phyloP scores from a whole-genome alignment of 768 basidiomycete species.

The Candolleomyces aberdarensis region DNA sequence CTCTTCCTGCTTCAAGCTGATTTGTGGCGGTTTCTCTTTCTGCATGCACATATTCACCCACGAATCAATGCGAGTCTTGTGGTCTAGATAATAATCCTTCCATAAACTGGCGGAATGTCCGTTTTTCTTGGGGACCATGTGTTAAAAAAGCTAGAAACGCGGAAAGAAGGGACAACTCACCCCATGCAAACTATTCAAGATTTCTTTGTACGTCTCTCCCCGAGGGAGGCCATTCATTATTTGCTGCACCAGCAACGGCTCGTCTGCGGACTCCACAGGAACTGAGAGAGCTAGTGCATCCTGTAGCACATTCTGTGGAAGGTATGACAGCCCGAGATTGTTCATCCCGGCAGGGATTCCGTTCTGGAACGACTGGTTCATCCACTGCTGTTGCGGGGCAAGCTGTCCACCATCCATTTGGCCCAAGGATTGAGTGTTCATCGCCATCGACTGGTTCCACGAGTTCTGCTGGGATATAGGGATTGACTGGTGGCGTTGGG shows the following conservation, averaged over 20 bases:
- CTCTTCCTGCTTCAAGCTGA: conserved; percentile 7
- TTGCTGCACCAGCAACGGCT: conserved; percentile 53
- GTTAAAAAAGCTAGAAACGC: conserved; percentile 13
- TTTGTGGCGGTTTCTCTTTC: conserved; percentile 19
- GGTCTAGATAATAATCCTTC: conserved; percentile 80
- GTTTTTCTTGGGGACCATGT: conserved; percentile 32
- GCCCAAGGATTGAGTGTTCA: background rate
- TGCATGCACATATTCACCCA: conserved; percentile 35
- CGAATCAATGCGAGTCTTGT: conserved; percentile 57
- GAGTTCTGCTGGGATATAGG: conserved; percentile 1
- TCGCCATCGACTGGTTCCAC: background rate
- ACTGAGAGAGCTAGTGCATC: conserved; percentile 51
- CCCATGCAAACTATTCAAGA: conserved; percentile 64
- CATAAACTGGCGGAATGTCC: conserved; percentile 59
- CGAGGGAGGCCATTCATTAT: conserved; percentile 37
- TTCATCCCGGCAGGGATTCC: conserved; percentile 28
- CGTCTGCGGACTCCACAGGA: conserved; percentile 56
- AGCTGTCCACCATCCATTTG: background rate
- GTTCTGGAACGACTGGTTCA: conserved; percentile 28
- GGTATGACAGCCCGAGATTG: conserved; percentile 36
- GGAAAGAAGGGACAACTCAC: conserved; percentile 35
- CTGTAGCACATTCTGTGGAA: conserved; percentile 55
- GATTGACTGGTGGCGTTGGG: conserved; percentile 16
- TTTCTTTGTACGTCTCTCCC: conserved; percentile 57
- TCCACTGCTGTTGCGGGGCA: conserved; percentile 31